Evolutionary conservation across 2,329 filamentous ascomycete species (phyloP), one percentile per base, ranked within the genome.

Genomic region (Escovopsis sp.): DNA sequence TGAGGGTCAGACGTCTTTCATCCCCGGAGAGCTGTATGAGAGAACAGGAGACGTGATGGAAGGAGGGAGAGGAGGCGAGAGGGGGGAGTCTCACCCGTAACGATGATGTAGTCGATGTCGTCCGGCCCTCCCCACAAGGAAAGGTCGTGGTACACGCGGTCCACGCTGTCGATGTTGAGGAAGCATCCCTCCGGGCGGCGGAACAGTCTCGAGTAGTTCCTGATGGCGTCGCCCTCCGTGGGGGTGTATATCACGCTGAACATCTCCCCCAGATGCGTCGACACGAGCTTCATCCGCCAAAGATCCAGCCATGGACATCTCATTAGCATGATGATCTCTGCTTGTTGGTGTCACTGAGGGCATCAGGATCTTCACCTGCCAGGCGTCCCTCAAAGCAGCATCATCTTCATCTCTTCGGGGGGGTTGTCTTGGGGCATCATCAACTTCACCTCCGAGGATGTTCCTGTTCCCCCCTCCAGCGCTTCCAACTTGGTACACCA

Each of bases 221-320:
- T 73, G 34, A 93, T 93, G 0, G 86, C 86, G 28, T 92, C 83
- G 8, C 82, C 84, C 57, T 93, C 85, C 0, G 86, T 93, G 0
- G 86, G 86, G 0, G 86, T 93, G 50, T 93, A 94, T 19, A 93
- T 82, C n/a, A 93, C 63, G 28, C 78, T 75, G 49, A 92, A 87
- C 81, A 93, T 90, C 50, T 93, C 84, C 43, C 81, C 76, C 15
- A 93, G 58, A 47, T 93, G 78, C 4, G 81, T 73, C 51, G 82
- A 69, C 7, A 90, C 65, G 9, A 92, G 66, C 70, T 84, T 40
- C 33, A 33, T 2, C 30, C 7, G 21, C 33, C 31, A 35, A 15
- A 3, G 16, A 2, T 16, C 16, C 11, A 3, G 4, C 10, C 16
- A 25, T 4, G 11, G 19, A 10, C 11, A 21, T 25, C n/a, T 25